Base-by-base conservation (phyloP, 192 early-diverging fungal genomes). In the Allomyces javanicus region DNA sequence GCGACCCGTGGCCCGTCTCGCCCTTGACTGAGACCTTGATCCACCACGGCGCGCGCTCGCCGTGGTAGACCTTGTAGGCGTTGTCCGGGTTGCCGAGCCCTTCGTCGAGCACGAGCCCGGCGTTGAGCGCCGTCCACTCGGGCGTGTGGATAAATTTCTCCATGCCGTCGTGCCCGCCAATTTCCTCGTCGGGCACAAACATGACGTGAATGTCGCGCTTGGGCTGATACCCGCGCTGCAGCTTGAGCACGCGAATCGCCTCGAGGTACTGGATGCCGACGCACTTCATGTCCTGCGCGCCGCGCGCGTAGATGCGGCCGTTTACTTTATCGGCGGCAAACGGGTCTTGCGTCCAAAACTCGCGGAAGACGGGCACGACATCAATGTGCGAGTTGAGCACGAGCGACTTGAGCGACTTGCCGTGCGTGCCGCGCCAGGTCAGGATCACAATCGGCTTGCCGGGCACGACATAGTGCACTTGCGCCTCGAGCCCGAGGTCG, bases 281-380 rank as follows among this genome's bases (percentile, higher is more conserved):
- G 72, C 89, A 90, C 74, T 94, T 94, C 91, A 94, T 94, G 70
- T 94, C 91, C 72, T 91, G 89, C 14, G 91, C 70, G 1, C 89
- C 90, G 45, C 89, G 85, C n/a, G 89, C 91, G 68, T 84, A 74
- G 69, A 94, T 91, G 22, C 45, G 72, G 17, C 87, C 86, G 69
- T 82, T 76, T 22, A 74, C 77, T 44, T 73, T 68, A 58, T 82
- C 86, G 11, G 88, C 91, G 9, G 78, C 85, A 72, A 94, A 92
- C 9, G 91, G 88, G 64, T 82, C 80, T 62, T 84, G 74, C 10
- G 74, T 83, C 91, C 91, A 94, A 71, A 77, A 75, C 55, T 86
- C 84, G 22, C 72, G 75, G 65, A 84, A 87, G 66, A 90, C 89
- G n/a, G 91, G 91, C 25, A 94, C 91, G 0, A 94, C 91, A 72